Evolutionary conservation across 257 asterid genomes (phyloP), one percentile per base, ranked within the genome.

Genomic region (Ilex aquifolium): DNA sequence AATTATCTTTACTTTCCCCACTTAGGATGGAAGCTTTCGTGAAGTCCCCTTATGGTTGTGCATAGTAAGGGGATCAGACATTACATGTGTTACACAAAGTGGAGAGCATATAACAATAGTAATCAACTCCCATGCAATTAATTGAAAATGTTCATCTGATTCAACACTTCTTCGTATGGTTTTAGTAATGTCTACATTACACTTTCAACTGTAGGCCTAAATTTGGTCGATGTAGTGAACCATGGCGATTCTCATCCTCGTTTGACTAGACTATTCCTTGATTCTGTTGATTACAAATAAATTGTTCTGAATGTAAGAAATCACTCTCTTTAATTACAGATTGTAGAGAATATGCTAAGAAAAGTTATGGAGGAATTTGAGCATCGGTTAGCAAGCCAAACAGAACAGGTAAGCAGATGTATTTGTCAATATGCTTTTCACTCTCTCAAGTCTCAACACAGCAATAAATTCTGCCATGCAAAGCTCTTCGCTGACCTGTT

Each of bases 351-450:
- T 80, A 77, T 88, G 77, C 71, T 91, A 57, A 77, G 79, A 51
- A 80, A 81, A 78, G 87, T 88, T 32, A 80, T 86, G 88, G 88
- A 84, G 66, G 95, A 88, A 79, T 81, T 81, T 69, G 92, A 88
- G 66, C 74, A 55, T n/a, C 73, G 81, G 62, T 55, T 86, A 29
- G 79, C 77, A 46, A 61, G 71, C 58, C 84, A 75, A 60, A 78
- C 65, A 63, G 87, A 65, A 53, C 85, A 75, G 91, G 96, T 84
- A 64, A 74, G 72, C 32, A n/a, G 1, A 50, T 44, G 4, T 53
- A 8, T 7, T 2, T n/a, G 3, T 53, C 2, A 7, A n/a, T 53
- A 7, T 14, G 42, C 8, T 36, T 4, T 36, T 36, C 42, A 8
- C 42, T 36, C 42, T 36, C 8, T 4, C 42, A 36, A 21, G 1